Evolutionary conservation across 2,329 filamentous ascomycete genomes (phyloP), one percentile per base, ranked within the genome.

Genomic region (Fragosphaeria purpurea): DNA sequence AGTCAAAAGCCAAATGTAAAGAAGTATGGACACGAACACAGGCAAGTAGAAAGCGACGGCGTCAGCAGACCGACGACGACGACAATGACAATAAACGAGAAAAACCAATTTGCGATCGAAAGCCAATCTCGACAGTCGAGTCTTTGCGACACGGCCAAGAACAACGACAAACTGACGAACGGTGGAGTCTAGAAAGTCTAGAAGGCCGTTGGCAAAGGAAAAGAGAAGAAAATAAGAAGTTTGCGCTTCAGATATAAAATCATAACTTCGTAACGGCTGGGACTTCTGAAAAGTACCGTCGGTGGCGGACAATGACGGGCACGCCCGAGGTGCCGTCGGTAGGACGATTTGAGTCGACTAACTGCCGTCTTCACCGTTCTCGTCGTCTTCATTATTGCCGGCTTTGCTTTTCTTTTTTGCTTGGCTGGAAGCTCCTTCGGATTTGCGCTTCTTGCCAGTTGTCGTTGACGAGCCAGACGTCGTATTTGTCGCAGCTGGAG

Each of bases 391-490:
- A n/a, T 71, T 67, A 13, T 66, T 66, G 38, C 65, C 65, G 5
- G 62, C 62, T 60, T 76, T 77, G 6, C 64, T 55, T 62, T 75
- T 76, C 65, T 83, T 84, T 59, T 71, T 75, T 34, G 76, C 68
- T 35, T 68, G 68, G 22, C 63, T 64, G 12, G 67, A 68, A 50
- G 68, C 68, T 34, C 69, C 67, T 52, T 79, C 76, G 6, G 79
- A 79, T 65, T 83, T 83, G 59, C 80, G 73, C 67, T 84, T 84
- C 37, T 70, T 73, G 50, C 75, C 75, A 8, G 71, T 54, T 65
- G 67, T 42, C 56, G 51, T 6, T 4, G 40, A 53, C 7, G 62
- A 57, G 51, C 58, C 60, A 22, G 59, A 55, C 4, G 58, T 53
- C 5, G 57, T 55, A 37, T 37, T 11, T 6, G 61, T 62, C 41